phyloP scores from a whole-genome alignment of 306 rosid genomes.

The Adenanthera pavonina region DNA sequence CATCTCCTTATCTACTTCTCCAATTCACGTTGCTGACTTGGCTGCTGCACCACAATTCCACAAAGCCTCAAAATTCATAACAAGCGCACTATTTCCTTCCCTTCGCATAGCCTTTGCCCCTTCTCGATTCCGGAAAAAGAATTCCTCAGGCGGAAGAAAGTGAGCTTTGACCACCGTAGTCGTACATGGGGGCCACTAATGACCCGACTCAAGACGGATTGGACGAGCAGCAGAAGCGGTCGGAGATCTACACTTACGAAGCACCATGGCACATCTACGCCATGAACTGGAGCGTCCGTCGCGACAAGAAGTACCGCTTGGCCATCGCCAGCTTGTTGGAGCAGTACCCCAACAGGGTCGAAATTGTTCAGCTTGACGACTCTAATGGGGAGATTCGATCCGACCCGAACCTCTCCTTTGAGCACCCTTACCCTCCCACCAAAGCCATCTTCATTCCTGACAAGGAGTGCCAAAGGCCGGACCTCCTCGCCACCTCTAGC shows the following conservation, averaged over 20 bases:
- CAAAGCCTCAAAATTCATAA: background rate
- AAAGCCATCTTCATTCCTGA: slow-evolving; percentile 94
- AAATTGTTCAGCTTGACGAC: slow-evolving; percentile 96
- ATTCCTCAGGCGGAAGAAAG: background rate
- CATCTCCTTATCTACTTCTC: background rate
- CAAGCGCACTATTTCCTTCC: background rate
- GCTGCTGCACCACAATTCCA: background rate
- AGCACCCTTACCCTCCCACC: slow-evolving; percentile 95
- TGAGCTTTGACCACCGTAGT: background rate
- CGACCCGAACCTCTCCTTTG: slow-evolving; percentile 85
- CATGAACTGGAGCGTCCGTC: slow-evolving; percentile 99
- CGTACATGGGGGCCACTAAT: slow-evolving; percentile 73
- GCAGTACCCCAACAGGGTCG: slow-evolving; percentile 79
- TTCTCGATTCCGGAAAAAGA: background rate
- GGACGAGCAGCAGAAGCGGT: slow-evolving; percentile 96
- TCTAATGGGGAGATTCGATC: slow-evolving; percentile 92
- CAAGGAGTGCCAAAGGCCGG: slow-evolving; percentile 91
- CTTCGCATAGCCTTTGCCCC: background rate
- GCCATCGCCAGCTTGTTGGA: slow-evolving; percentile 88
- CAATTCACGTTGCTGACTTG: background rate
- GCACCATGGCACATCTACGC: slow-evolving; percentile 98
- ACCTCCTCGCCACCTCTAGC: slow-evolving; percentile 92
- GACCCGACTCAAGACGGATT: slow-evolving; percentile 78
- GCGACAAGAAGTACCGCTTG: slow-evolving; percentile 90
- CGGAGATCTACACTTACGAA: slow-evolving; percentile 97